Evolutionary conservation across 805 yeast genomes (phyloP).

Genomic region (Candida coquimbonensis): DNA sequence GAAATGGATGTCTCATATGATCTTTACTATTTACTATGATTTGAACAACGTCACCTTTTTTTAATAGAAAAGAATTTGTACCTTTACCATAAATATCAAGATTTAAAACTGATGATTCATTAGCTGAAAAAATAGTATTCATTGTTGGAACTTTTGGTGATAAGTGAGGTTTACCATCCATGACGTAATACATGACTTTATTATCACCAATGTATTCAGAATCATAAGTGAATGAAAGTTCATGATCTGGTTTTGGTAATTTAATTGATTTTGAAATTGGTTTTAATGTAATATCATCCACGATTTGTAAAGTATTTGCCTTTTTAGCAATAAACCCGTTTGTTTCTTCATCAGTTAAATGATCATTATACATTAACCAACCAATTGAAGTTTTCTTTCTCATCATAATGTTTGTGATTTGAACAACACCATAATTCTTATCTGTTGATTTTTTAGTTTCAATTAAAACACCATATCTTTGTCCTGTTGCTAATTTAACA

Average conservation of each 20-base stretch:
- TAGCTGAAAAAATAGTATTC: constrained; percentile 56
- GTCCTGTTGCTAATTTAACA: constrained; percentile 63
- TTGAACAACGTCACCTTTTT: constrained; percentile 60
- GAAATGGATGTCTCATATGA: constrained; percentile 74
- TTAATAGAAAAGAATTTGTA: constrained; percentile 56
- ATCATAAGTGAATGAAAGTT: constrained; percentile 43
- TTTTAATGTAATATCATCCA: constrained; percentile 32
- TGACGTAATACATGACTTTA: constrained; percentile 64
- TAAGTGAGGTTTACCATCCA: constrained; percentile 57
- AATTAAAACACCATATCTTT: constrained; percentile 61
- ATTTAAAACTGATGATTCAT: constrained; percentile 39
- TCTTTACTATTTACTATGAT: constrained; percentile 71
- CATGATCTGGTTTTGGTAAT: constrained; percentile 40
- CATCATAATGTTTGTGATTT: constrained; percentile 57
- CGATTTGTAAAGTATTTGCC: constrained; percentile 21
- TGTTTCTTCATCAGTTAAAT: constrained; percentile 31
- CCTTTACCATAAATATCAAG: constrained; percentile 63
- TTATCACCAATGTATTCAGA: constrained; percentile 54
- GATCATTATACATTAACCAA: constrained; percentile 43
- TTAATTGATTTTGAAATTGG: constrained; percentile 35
- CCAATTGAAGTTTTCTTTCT: constrained; percentile 53
- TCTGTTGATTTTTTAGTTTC: constrained; percentile 38
- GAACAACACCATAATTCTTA: constrained; percentile 42
- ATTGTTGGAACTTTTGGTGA: constrained; percentile 68
- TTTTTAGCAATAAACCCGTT: constrained; percentile 26